Conservation (phyloP, 1,139 yeast species). For the Sugiyamaella castrensis region DNA sequence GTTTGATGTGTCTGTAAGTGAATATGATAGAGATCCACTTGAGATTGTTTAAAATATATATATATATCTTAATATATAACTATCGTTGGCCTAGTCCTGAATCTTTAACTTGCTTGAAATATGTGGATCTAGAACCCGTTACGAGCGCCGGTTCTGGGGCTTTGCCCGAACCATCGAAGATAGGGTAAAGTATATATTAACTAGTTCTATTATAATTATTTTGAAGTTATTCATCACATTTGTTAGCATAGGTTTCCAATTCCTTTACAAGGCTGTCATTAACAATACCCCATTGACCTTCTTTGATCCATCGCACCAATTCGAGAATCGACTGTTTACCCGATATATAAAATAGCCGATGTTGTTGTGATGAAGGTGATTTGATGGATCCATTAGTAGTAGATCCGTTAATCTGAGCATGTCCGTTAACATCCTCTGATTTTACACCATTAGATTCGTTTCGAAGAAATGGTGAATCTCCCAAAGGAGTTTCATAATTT, state of each 20-base stretch:
- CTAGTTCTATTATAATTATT: no score
- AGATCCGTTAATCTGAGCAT: neutral
- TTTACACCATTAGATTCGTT: neutral
- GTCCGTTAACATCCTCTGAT: neutral
- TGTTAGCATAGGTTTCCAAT: conserved; percentile 18
- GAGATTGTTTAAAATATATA: conserved; percentile 33
- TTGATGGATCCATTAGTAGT: neutral
- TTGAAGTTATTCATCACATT: conserved; percentile 8
- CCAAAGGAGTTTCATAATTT: conserved; percentile 19
- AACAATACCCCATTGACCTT: conserved; percentile 18
- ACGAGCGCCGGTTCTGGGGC: no score
- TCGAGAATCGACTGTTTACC: conserved; percentile 27
- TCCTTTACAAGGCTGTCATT: conserved; percentile 14
- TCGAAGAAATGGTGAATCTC: conserved; percentile 4
- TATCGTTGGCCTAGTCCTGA: no score
- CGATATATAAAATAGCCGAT: conserved; percentile 25
- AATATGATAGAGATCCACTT: conserved; percentile 58
- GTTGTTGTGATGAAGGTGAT: neutral
- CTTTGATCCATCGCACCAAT: conserved; percentile 31
- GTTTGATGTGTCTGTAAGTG: conserved; percentile 44
- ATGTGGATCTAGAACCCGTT: no score
- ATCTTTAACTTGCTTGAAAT: no score
- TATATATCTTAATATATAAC: neutral
- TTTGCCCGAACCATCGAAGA: no score
- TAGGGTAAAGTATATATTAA: no score